phyloP scores from a whole-genome alignment of 768 basidiomycete genomes.

The Boletus edulis region DNA sequence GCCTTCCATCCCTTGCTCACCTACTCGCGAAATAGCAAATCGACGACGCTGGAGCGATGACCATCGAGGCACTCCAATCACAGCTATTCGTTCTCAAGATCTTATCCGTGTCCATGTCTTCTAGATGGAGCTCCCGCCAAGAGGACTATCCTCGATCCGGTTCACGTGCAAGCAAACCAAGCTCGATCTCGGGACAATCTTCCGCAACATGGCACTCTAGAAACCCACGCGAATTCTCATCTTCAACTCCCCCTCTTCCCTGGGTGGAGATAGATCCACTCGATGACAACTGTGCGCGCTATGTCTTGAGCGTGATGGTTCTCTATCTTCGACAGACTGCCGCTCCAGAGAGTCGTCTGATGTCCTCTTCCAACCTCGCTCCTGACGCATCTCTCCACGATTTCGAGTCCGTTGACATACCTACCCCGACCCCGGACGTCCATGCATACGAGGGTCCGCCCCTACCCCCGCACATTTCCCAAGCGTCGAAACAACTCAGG shows the following conservation, averaged over 20 bases:
- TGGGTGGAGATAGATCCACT: slow-evolving; percentile 69
- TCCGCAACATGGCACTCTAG: slow-evolving; percentile 22
- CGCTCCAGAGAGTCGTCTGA: slow-evolving; percentile 50
- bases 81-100: slow-evolving; percentile 86
- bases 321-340: slow-evolving; percentile 76
- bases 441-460: slow-evolving; percentile 17
- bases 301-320: slow-evolving; percentile 79
- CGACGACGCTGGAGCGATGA: slow-evolving; percentile 48
- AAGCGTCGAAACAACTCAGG: slow-evolving; percentile 28
- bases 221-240: slow-evolving; percentile 36
- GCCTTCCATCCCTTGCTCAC: slow-evolving; percentile 10
- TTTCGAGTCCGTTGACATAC: slow-evolving; percentile 57
- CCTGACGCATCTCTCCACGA: slow-evolving; percentile 69
- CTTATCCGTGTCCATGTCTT: slow-evolving; percentile 71
- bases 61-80: slow-evolving; percentile 78
- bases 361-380: slow-evolving; percentile 58
- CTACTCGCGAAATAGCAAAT: slow-evolving; percentile 42
- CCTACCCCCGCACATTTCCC: slow-evolving; percentile 43
- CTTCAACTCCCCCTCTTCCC: slow-evolving; percentile 34
- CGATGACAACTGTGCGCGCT: slow-evolving; percentile 79
- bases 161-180: slow-evolving; percentile 42
- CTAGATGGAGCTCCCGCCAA: slow-evolving; percentile 60
- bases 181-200: slow-evolving; percentile 30
- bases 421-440: slow-evolving; percentile 24
- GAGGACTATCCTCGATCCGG: slow-evolving; percentile 39